A percentile compares a stretch with the other conserved stretches of the same genome.
Evolutionary conservation across 2,329 filamentous ascomycete genomes (phyloP).

Genomic region (Pseudogymnoascus sp.): DNA sequence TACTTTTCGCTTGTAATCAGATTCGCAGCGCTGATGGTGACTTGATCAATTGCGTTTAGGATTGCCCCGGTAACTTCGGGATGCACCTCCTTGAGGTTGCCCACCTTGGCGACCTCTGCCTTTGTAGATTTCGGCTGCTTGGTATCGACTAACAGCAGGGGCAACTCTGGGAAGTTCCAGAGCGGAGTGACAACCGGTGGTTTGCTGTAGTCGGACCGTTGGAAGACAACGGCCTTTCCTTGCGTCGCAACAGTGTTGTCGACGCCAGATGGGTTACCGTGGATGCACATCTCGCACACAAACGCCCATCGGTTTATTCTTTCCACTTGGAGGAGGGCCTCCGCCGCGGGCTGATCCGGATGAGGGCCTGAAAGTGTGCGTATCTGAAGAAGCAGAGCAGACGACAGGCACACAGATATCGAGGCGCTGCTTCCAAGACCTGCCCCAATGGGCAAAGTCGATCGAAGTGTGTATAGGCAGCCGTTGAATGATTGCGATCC

Average conservation of each 20-base stretch:
- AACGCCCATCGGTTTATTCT: constrained; percentile 98
- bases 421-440: constrained; percentile 92
- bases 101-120: constrained; percentile 80
- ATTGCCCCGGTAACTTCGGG: constrained; percentile 73
- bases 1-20: constrained; percentile 56
- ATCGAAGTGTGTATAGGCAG: constrained; percentile 83
- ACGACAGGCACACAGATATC: constrained; percentile 79
- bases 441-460: constrained; percentile 85
- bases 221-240: constrained; percentile 89
- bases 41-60: constrained; percentile 74
- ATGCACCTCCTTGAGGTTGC: constrained; percentile 58
- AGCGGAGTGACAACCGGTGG: constrained; percentile 70
- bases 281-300: constrained; percentile 93
- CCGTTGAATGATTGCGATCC: constrained; percentile 71
- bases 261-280: constrained; percentile 91
- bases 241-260: constrained; percentile 94
- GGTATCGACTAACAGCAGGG: constrained; percentile 83
- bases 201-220: constrained; percentile 66
- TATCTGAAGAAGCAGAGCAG: constrained; percentile 79
- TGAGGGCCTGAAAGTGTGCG: constrained; percentile 84
- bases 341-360: constrained; percentile 77
- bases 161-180: constrained; percentile 85
- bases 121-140: constrained; percentile 78
- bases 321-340: constrained; percentile 85
- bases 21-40: constrained; percentile 48